Evolutionary conservation across 352 stramenopile species (phyloP).

Genomic region (Globisporangium canariense): DNA sequence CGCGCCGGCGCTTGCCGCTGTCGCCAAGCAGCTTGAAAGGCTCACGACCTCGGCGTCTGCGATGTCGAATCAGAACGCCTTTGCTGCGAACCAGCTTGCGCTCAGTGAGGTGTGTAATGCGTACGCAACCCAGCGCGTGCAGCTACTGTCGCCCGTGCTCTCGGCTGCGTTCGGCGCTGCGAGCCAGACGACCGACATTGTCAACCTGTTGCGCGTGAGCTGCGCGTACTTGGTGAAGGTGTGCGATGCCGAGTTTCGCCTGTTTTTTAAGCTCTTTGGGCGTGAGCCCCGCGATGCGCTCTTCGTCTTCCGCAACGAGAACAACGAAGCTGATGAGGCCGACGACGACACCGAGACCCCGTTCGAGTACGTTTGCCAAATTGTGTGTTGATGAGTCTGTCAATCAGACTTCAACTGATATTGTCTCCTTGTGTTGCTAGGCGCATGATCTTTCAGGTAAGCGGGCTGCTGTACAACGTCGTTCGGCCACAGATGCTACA

Average conservation of each 20-base stretch:
- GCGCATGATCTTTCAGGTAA: constrained; percentile 75
- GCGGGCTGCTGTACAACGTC: constrained; percentile 66
- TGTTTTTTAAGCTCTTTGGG: constrained; percentile 74
- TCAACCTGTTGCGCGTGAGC: constrained; percentile 65
- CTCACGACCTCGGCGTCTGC: constrained; percentile 20
- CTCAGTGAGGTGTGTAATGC: constrained; percentile 51
- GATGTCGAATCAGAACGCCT: constrained; percentile 26
- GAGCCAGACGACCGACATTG: constrained; percentile 61
- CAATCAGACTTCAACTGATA: not conserved
- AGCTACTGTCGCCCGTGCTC: constrained; percentile 54
- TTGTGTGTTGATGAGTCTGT: not conserved
- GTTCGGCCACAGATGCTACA: constrained; percentile 62
- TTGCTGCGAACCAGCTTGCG: constrained; percentile 36
- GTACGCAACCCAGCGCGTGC: constrained; percentile 57
- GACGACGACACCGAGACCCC: constrained; percentile 49
- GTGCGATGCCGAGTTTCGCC: constrained; percentile 68
- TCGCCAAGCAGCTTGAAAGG: constrained; percentile 61
- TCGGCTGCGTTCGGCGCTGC: constrained; percentile 44
- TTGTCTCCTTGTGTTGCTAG: constrained; percentile 20
- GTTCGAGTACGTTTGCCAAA: constrained; percentile 56
- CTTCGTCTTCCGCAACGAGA: constrained; percentile 40
- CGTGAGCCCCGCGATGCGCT: constrained; percentile 52
- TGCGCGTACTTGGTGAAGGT: constrained; percentile 66
- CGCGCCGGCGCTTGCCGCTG: constrained; percentile 49
- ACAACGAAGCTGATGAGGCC: constrained; percentile 26